phyloP scores from a whole-genome alignment of 2,329 filamentous ascomycete genomes.

The Sporothrix variecibatus region DNA sequence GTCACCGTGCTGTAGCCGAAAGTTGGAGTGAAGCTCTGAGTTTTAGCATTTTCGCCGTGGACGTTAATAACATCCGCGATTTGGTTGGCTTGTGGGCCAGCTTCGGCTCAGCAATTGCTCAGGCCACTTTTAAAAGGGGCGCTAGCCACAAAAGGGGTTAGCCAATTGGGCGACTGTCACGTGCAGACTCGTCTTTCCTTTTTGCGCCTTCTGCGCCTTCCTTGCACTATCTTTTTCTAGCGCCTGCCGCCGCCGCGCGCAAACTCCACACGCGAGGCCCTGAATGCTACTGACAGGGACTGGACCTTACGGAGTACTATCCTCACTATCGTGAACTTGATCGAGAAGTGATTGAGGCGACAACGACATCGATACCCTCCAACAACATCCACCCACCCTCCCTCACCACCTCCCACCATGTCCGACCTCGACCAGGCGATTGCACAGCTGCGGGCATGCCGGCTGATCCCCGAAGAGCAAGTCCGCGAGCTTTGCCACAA shows the following conservation, averaged over 20 bases:
- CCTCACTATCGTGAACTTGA: background rate
- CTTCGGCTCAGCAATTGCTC: conserved; percentile 8
- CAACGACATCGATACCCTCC: background rate
- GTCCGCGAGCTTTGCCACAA: conserved; percentile 98
- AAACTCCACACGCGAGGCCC: conserved; percentile 10
- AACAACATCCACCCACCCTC: background rate
- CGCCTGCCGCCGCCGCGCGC: background rate
- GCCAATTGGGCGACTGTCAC: background rate
- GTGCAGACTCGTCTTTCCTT: background rate
- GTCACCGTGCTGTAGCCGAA: background rate
- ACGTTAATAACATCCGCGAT: conserved; percentile 23
- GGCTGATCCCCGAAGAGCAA: conserved; percentile 91
- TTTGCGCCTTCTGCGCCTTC: background rate
- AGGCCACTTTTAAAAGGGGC: background rate
- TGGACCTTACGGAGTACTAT: too few relatives aligned
- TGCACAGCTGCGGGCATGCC: conserved; percentile 90
- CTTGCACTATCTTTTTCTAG: conserved; percentile 11
- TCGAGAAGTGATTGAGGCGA: background rate
- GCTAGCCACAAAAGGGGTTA: background rate
- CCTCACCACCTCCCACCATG: conserved; percentile 54
- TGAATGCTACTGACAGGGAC: background rate
- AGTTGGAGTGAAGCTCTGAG: conserved; percentile 4
- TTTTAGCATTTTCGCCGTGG: conserved; percentile 9
- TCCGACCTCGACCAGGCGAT: conserved; percentile 97
- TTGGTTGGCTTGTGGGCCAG: conserved; percentile 26